Evolutionary conservation across 2,329 filamentous ascomycete species (phyloP).

Genomic region (Aureobasidium leucospermi): DNA sequence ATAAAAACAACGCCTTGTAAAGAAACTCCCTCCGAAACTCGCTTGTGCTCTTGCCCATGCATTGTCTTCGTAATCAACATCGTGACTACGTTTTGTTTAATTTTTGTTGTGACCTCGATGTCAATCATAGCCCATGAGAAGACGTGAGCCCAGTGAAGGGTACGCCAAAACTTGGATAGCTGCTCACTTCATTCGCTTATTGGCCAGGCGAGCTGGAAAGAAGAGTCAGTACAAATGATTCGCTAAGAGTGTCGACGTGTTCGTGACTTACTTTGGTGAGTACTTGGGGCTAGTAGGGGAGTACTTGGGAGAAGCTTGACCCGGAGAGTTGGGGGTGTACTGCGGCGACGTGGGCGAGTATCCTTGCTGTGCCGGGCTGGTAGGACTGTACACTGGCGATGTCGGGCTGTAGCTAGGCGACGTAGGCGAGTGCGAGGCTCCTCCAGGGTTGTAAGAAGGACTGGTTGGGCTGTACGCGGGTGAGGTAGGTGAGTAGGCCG

Average conservation of each 20-base stretch:
- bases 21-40: background rate
- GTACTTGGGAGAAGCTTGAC: constrained; percentile 37
- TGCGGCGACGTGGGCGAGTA: constrained; percentile 27
- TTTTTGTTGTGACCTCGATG: background rate
- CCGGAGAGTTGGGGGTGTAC: constrained; percentile 22
- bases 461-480: constrained; percentile 37
- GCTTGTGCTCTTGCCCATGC: background rate
- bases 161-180: constrained; percentile 19
- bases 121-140: background rate
- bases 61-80: background rate
- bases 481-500: constrained; percentile 46
- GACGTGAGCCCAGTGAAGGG: constrained; percentile 30
- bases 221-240: background rate
- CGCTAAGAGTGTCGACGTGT: background rate
- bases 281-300: constrained; percentile 48
- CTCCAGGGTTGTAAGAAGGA: constrained; percentile 24
- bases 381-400: constrained; percentile 52
- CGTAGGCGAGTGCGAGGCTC: constrained; percentile 35
- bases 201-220: constrained; percentile 22
- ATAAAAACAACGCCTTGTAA: constrained; percentile 7
- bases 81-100: background rate
- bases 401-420: constrained; percentile 46
- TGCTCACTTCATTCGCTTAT: constrained; percentile 11
- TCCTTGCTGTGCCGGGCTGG: constrained; percentile 34
- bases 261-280: constrained; percentile 39